Conservation (phyloP, 164 flowering plant species). For the Vitis labrusca region DNA sequence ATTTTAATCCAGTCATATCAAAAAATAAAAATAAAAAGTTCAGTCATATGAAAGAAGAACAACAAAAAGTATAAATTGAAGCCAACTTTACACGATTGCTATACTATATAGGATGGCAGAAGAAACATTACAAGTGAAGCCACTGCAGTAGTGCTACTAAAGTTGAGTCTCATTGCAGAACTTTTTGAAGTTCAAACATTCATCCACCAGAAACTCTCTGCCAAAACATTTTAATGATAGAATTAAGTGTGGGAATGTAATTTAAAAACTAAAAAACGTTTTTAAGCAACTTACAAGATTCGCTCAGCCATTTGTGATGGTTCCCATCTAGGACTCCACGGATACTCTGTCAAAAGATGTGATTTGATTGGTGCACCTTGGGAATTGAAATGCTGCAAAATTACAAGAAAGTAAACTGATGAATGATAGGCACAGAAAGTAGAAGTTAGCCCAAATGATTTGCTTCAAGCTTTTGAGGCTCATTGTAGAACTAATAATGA, state of each 20-base stretch:
- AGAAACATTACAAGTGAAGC: not conserved
- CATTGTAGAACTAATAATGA: too few relatives aligned
- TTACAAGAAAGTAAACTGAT: not conserved
- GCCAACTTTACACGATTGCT: too few relatives aligned
- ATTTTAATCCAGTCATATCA: too few relatives aligned
- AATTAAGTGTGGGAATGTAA: not conserved
- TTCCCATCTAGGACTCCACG: conserved; percentile 99
- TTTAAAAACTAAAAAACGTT: not conserved
- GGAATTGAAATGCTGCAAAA: conserved; percentile 64
- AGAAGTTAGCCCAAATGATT: not conserved
- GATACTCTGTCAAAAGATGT: conserved; percentile 50
- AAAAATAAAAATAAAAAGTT: too few relatives aligned
- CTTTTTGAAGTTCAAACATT: conserved; percentile 76
- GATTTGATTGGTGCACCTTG: conserved; percentile 68
- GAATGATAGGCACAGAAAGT: not conserved
- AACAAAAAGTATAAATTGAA: too few relatives aligned
- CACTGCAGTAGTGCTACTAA: conserved; percentile 31
- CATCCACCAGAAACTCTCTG: conserved; percentile 85
- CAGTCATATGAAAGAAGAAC: too few relatives aligned
- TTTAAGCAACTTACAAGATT: conserved; percentile 55
- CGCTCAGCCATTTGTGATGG: conserved; percentile 72
- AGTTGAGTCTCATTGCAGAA: conserved; percentile 63
- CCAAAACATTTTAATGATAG: conserved; percentile 9
- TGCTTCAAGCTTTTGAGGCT: not conserved
- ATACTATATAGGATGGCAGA: not conserved